phyloP scores from a whole-genome alignment of 2,329 filamentous ascomycete genomes.

The Lecanicillium sp. region DNA sequence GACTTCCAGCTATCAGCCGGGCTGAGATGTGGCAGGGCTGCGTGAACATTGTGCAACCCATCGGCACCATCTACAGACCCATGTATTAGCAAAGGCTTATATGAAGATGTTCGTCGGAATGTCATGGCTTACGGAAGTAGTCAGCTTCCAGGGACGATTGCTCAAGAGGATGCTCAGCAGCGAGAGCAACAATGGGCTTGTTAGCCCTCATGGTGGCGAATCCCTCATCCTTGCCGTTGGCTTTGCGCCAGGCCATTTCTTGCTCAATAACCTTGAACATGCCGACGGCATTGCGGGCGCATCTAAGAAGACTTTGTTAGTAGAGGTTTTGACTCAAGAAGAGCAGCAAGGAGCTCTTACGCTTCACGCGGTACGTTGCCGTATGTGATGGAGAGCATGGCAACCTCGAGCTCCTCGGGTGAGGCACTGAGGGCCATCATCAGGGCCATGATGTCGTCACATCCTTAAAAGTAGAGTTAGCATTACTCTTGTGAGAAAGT shows the following conservation, averaged over 20 bases:
- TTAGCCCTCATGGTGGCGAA: constrained; percentile 64
- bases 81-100: constrained; percentile 7
- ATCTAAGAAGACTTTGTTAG: constrained; percentile 38
- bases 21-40: constrained; percentile 63
- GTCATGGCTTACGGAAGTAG: constrained; percentile 67
- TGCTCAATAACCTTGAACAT: constrained; percentile 89
- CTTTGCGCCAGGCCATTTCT: constrained; percentile 75
- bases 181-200: constrained; percentile 80
- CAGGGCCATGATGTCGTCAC: constrained; percentile 86
- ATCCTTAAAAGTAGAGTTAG: constrained; percentile 44
- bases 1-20: constrained; percentile 67
- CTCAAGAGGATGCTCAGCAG: constrained; percentile 76
- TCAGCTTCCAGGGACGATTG: constrained; percentile 74
- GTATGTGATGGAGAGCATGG: constrained; percentile 83
- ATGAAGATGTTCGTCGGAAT: background rate
- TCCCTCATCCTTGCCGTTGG: constrained; percentile 56
- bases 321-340: background rate
- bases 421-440: constrained; percentile 76
- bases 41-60: constrained; percentile 69
- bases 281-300: constrained; percentile 78
- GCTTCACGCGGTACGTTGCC: constrained; percentile 85
- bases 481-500: background rate
- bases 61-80: constrained; percentile 56
- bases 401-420: constrained; percentile 75
- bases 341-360: constrained; percentile 31